A percentile compares a stretch with the other conserved stretches of the same genome.
phyloP scores from a whole-genome alignment of 73 alveolate genomes.

The Uronychia binucleata region DNA sequence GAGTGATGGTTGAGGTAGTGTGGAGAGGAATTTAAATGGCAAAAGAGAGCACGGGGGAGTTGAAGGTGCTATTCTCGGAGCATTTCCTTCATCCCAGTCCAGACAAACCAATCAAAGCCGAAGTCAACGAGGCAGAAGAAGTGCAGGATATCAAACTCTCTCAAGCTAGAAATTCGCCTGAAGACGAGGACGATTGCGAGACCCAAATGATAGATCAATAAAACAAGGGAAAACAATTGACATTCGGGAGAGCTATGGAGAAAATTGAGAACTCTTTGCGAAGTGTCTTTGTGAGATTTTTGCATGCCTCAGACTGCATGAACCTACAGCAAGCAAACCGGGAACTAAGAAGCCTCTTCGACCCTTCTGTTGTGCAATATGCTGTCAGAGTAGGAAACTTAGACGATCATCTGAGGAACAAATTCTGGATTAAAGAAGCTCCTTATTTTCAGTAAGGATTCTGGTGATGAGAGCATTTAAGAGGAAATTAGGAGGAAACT shows the following conservation, averaged over 20 bases:
- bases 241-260: no score
- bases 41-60: not conserved
- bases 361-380: not conserved
- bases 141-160: not conserved
- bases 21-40: not conserved
- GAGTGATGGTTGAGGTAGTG: no score
- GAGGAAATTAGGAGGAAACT: constrained; percentile 29
- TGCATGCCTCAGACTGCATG: constrained; percentile 10
- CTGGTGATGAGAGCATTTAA: constrained; percentile 15
- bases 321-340: constrained; percentile 12
- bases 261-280: constrained; percentile 1
- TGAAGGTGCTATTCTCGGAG: not conserved
- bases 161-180: not conserved
- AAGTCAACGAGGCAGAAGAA: not conserved
- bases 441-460: constrained; percentile 23
- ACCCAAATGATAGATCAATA: no score
- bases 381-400: constrained; percentile 49
- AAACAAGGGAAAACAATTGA: no score
- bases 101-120: not conserved
- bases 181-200: constrained; percentile 12
- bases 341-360: not conserved
- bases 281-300: not conserved
- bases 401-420: constrained; percentile 29
- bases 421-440: constrained; percentile 44
- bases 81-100: not conserved